These are phyloP conservation scores for Datura wrightii DNA, from an alignment of 257 asterid genomes.

Conservation along the genomic window DNA sequence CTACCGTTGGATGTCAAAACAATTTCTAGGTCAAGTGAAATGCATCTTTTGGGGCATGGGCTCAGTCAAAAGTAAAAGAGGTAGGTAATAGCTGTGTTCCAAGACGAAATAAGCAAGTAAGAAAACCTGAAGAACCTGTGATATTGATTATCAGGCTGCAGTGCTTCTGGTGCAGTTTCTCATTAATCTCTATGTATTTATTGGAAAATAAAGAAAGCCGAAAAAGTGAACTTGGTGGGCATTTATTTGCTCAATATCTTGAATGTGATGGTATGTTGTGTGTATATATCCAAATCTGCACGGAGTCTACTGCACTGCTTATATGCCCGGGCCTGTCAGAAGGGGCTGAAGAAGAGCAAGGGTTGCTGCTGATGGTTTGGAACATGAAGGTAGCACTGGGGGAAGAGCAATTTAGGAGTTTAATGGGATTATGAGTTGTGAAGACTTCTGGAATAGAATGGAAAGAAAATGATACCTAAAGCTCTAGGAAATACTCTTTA, in stretches of 20 bases:
- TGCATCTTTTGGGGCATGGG: not conserved
- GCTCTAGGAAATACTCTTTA: not conserved
- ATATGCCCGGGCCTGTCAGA: constrained; percentile 3
- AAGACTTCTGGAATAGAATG: not conserved
- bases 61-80: constrained; percentile 5
- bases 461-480: not conserved
- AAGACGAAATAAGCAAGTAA: not conserved
- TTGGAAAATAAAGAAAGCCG: not conserved
- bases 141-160: not conserved
- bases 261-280: constrained; percentile 22
- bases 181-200: constrained; percentile 2
- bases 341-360: not conserved
- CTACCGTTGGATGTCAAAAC: constrained; percentile 14
- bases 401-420: constrained; percentile 17
- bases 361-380: not conserved
- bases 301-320: not conserved
- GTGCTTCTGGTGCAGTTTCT: constrained; percentile 30
- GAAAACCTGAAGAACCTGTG: not conserved
- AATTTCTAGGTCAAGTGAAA: constrained; percentile 8
- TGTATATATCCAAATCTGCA: constrained; percentile 19
- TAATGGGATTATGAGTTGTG: not conserved
- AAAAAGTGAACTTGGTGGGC: constrained; percentile 18
- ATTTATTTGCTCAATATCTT: constrained; percentile 23
- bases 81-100: constrained; percentile 18
- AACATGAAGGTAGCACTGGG: not conserved